phyloP scores from a whole-genome alignment of 2,329 filamentous ascomycete genomes.

The Talaromyces atroroseus region DNA sequence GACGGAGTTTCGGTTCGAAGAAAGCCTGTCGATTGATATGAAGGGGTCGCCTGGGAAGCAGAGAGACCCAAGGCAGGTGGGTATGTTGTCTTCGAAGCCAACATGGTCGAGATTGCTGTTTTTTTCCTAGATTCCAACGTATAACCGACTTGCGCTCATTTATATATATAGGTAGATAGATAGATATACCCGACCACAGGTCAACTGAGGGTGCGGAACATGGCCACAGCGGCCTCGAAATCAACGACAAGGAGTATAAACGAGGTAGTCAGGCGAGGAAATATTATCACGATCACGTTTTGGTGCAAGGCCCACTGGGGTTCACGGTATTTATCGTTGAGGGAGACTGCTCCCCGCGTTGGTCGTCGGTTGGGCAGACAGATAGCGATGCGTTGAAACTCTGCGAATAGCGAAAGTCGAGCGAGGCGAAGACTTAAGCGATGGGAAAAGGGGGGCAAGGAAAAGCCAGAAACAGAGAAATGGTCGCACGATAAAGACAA shows the following conservation, averaged over 20 bases:
- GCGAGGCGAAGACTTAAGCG: not conserved
- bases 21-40: conserved; percentile 25
- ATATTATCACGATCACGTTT: not conserved
- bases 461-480: not conserved
- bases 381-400: not conserved
- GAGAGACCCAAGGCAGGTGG: conserved; percentile 27
- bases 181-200: not conserved
- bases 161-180: no score
- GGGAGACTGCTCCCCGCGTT: not conserved
- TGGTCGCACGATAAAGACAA: not conserved
- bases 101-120: conserved; percentile 23
- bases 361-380: not conserved
- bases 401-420: not conserved
- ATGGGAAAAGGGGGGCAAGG: no score
- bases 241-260: not conserved
- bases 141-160: not conserved
- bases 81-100: conserved; percentile 40
- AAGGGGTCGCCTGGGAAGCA: conserved; percentile 30
- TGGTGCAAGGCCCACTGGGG: not conserved
- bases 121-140: not conserved
- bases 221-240: not conserved
- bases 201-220: not conserved
- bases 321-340: not conserved
- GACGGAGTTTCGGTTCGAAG: conserved; percentile 26
- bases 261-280: not conserved